Percentiles rank a stretch among this genome's conserved stretches.
Conservation (phyloP, 129 eudicot genomes). For the Centrapalus pauciflorus region DNA sequence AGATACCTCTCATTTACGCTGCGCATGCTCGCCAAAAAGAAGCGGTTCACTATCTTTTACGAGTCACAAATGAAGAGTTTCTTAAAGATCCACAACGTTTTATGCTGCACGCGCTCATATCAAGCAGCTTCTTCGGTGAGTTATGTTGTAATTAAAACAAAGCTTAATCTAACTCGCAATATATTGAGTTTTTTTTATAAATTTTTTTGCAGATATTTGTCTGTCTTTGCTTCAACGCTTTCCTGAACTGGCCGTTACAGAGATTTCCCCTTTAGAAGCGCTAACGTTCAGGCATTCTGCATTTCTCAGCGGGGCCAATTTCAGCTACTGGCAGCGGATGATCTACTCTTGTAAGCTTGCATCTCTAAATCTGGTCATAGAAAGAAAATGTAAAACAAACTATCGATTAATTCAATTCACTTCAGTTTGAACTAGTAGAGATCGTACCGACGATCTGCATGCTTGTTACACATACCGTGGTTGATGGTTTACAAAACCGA, state of each 20-base stretch:
- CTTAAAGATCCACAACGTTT: neutral
- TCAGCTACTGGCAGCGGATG: conserved; percentile 9
- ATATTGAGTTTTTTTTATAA: neutral
- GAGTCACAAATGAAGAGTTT: neutral
- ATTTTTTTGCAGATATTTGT: conserved; percentile 10
- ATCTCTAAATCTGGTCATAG: neutral
- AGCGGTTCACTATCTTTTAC: neutral
- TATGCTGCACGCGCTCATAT: neutral
- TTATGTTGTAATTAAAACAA: neutral
- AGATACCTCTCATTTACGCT: conserved; percentile 9
- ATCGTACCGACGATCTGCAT: too few species aligned
- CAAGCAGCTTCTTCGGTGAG: conserved; percentile 18
- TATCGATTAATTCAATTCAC: too few species aligned
- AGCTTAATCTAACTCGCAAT: too few species aligned
- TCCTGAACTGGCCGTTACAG: neutral
- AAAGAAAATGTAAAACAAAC: too few species aligned
- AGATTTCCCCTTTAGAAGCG: neutral
- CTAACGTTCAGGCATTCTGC: conserved; percentile 10
- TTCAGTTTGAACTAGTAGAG: too few species aligned
- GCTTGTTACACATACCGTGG: too few species aligned
- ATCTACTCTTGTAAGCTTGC: conserved; percentile 17
- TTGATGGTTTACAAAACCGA: too few species aligned
- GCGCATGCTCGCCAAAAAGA: neutral
- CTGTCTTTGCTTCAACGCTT: conserved; percentile 8
- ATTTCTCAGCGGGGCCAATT: conserved; percentile 5